Evolutionary conservation across 768 basidiomycete species (phyloP), one percentile per base, ranked within the genome.

Genomic region (Rubroboletus satanas): DNA sequence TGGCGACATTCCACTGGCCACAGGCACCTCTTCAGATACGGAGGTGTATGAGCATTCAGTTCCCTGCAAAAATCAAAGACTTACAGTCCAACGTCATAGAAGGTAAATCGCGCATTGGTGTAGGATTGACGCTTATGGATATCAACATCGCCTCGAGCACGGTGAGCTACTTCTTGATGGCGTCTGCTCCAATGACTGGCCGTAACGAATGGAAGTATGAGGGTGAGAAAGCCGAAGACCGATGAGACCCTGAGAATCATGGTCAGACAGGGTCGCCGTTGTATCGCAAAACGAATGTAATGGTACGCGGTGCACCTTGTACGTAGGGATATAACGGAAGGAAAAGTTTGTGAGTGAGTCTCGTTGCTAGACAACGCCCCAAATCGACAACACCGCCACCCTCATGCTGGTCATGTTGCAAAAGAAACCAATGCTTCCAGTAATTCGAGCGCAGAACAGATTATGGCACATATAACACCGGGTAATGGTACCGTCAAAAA

Each of bases 81-180:
- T 59, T 56, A 83, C 82, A 79, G 60, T 54, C 82, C 82, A 52
- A 77, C 79, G 41, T 77, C 75, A 63, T 84, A 86, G 59, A 73
- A 86, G 14, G 83, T 80, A 70, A 79, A 80, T 50, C 76, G 76
- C 3, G 78, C 67, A 51, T 58, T 52, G 37, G 56, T 49, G 51
- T 62, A 75, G 0, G n/a, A 39, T 45, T 66, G 55, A 9, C 80
- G 76, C 57, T 74, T 75, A 36, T 71, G 69, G 45, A 80, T 61
- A 17, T 67, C 62, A 4, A 79, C 64, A 51, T 77, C 71, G 26
- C 74, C 75, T 43, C 71, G 67, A 36, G 75, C 74, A 23, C 82
- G 80, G 45, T 71, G 75, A 15, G 80, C 79, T 43, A 84, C 61
- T 38, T 79, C 78, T 51, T 77, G 73, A 61, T 82, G 79, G 51